phyloP scores from a whole-genome alignment of 306 rosid species.

The Elaeagnus macrophylla region DNA sequence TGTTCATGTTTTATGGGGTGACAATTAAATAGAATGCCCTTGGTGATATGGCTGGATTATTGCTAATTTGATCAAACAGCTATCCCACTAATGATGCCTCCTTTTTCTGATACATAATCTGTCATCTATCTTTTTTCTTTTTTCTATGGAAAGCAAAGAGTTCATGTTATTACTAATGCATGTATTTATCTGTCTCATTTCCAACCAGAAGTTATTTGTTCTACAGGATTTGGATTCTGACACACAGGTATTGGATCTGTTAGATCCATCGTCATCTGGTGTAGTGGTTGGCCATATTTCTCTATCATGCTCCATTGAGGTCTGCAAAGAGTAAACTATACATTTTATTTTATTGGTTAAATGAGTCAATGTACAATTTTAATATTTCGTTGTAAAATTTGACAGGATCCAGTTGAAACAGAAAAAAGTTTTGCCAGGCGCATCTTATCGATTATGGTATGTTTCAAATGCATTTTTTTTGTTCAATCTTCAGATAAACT shows the following conservation, averaged over 20 bases:
- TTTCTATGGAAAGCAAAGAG: no score
- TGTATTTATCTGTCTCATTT: no score
- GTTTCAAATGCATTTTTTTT: constrained; percentile 19
- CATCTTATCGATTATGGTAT: constrained; percentile 87
- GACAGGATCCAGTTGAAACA: constrained; percentile 86
- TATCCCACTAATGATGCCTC: no score
- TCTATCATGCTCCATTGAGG: constrained; percentile 82
- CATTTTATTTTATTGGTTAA: constrained; percentile 11
- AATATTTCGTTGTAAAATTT: constrained; percentile 22
- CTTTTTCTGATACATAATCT: no score
- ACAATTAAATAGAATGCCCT: no score
- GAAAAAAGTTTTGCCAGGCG: constrained; percentile 80
- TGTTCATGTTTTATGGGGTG: no score
- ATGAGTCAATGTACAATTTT: constrained; percentile 12
- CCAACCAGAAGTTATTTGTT: background rate
- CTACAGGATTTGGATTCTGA: constrained; percentile 59
- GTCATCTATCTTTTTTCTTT: no score
- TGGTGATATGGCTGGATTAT: no score
- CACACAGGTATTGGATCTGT: constrained; percentile 41
- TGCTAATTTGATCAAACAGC: no score
- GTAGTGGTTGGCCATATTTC: constrained; percentile 60
- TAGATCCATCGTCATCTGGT: constrained; percentile 63
- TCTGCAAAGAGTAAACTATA: constrained; percentile 14
- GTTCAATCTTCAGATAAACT: background rate
- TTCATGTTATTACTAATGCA: no score